Evolutionary conservation across 2,329 filamentous ascomycete genomes (phyloP).

Genomic region (Alternaria arborescens): DNA sequence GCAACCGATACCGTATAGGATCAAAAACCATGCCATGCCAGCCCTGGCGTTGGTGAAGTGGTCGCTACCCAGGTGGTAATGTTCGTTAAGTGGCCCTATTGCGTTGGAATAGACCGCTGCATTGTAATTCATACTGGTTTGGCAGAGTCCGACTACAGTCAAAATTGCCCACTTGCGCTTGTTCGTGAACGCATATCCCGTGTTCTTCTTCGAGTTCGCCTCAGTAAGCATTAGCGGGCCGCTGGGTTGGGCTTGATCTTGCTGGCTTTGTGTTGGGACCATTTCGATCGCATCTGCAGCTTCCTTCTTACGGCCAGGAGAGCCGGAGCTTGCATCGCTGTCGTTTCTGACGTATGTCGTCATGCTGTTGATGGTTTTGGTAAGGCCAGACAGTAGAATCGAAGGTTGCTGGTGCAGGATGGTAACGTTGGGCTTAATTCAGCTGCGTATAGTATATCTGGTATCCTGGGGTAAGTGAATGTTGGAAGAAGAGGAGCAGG

Average conservation of each 20-base stretch:
- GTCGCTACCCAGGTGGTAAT: constrained; percentile 60
- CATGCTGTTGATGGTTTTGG: constrained; percentile 13
- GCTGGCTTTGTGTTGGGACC: constrained; percentile 6
- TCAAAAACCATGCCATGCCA: constrained; percentile 79
- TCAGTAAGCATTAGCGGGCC: constrained; percentile 26
- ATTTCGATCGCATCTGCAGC: constrained; percentile 11
- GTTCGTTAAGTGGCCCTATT: constrained; percentile 60
- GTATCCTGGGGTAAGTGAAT: neutral
- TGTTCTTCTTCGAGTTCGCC: constrained; percentile 34
- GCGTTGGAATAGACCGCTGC: constrained; percentile 64
- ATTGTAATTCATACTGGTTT: constrained; percentile 53
- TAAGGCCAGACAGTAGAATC: neutral
- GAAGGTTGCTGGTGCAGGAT: neutral
- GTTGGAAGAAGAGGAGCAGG: neutral
- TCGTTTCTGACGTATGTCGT: constrained; percentile 3
- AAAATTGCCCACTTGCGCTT: constrained; percentile 54
- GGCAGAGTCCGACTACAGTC: constrained; percentile 41
- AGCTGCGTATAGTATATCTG: neutral
- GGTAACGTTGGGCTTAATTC: neutral
- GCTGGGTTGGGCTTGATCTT: neutral
- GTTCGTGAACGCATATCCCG: constrained; percentile 56
- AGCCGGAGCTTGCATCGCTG: constrained; percentile 14
- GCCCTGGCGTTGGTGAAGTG: constrained; percentile 53
- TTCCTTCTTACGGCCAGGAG: constrained; percentile 9
- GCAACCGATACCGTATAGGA: constrained; percentile 83